Conservation (phyloP, 176 grass and related monocot species). For the Ampelocalamus luodianensis region DNA sequence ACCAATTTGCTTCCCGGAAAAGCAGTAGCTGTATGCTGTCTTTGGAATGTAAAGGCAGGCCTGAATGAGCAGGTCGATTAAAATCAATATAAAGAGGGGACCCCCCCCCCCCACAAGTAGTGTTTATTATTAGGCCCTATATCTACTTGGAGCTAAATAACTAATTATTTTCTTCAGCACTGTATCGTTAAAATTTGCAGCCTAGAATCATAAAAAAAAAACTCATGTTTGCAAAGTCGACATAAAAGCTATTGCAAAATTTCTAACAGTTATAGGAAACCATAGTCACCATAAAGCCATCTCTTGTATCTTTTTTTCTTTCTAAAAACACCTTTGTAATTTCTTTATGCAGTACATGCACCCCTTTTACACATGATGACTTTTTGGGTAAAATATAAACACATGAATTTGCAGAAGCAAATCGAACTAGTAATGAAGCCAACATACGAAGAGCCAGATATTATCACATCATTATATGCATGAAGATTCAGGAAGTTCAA, state of each 20-base stretch:
- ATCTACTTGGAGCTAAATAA: not conserved
- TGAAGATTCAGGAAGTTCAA: not conserved
- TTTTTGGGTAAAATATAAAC: not conserved
- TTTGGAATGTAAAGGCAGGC: not conserved
- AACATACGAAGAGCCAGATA: not conserved
- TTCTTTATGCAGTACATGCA: not conserved
- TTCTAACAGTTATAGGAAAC: not conserved
- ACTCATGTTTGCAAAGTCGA: not conserved
- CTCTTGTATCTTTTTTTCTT: not conserved
- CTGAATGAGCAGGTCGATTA: slow-evolving; percentile 10
- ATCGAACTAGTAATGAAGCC: not conserved
- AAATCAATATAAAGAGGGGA: not conserved
- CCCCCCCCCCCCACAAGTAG: too few species aligned
- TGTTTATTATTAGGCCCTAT: not conserved
- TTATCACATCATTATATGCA: not conserved
- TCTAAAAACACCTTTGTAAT: not conserved
- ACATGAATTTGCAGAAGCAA: slow-evolving; percentile 1
- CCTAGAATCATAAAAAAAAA: not conserved
- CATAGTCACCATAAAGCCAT: not conserved
- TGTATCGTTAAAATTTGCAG: not conserved
- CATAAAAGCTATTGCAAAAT: not conserved
- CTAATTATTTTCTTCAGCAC: not conserved
- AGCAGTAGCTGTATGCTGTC: not conserved
- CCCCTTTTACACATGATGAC: not conserved
- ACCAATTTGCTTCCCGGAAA: not conserved